Percentiles rank a stretch among this genome's conserved stretches.
Conservation (phyloP, 2,329 filamentous ascomycete genomes). For the Sclerotinia nivalis region DNA sequence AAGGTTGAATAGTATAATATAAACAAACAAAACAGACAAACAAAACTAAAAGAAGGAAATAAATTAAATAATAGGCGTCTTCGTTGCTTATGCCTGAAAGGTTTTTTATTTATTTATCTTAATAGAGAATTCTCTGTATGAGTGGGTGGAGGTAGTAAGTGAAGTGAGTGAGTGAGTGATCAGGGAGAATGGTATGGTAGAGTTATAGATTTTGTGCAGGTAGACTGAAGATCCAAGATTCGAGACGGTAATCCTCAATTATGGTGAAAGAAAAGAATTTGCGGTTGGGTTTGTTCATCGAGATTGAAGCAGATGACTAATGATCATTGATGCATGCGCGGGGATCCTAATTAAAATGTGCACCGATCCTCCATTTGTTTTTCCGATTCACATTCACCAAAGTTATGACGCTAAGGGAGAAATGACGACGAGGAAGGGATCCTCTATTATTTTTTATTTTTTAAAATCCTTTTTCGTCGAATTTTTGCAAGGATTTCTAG, state of each 20-base stretch:
- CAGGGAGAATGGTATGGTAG: not conserved
- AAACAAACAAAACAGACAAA: not conserved
- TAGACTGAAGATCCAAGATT: not conserved
- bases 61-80: conserved; percentile 30
- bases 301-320: not conserved
- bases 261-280: too few species aligned
- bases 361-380: conserved; percentile 12
- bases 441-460: not conserved
- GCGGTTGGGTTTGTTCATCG: not conserved
- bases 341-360: not conserved
- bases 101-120: not conserved
- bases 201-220: not conserved
- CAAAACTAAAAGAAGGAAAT: not conserved
- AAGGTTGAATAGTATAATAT: not conserved
- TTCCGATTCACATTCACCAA: not conserved
- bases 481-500: not conserved
- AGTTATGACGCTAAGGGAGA: not conserved
- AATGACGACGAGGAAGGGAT: not conserved
- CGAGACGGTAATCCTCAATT: too few species aligned
- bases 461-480: not conserved
- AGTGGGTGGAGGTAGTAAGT: not conserved
- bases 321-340: not conserved
- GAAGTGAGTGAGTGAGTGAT: not conserved
- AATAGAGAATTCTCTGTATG: not conserved
- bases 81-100: conserved; percentile 26